phyloP scores from a whole-genome alignment of 2,329 filamentous ascomycete species.

The Orbilia javanica region DNA sequence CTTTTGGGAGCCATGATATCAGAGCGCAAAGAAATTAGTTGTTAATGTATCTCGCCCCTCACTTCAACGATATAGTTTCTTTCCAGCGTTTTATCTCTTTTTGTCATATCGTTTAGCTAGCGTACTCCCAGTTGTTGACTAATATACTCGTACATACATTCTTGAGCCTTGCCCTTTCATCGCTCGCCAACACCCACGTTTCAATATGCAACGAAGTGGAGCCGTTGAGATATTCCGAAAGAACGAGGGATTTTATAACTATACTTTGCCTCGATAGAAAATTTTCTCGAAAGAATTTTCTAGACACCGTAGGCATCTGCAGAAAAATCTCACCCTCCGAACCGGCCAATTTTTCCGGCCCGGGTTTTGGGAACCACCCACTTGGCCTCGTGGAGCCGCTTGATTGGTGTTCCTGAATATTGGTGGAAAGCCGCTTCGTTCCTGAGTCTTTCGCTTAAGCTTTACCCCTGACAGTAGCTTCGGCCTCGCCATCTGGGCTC shows the following conservation, averaged over 20 bases:
- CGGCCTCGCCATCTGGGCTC: slow-evolving; percentile 46
- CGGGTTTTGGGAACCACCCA: slow-evolving; percentile 45
- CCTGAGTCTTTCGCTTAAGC: slow-evolving; percentile 57
- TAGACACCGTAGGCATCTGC: slow-evolving; percentile 24
- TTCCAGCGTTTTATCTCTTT: slow-evolving; percentile 1
- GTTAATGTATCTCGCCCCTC: not conserved
- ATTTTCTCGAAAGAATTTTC: slow-evolving; percentile 18
- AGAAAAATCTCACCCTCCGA: slow-evolving; percentile 48
- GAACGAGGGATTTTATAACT: slow-evolving; percentile 27
- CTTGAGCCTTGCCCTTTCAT: not conserved
- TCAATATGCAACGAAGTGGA: slow-evolving; percentile 32
- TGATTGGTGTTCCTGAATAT: slow-evolving; percentile 59
- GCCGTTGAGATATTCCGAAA: slow-evolving; percentile 11
- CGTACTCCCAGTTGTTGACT: not conserved
- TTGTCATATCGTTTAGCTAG: slow-evolving; percentile 5
- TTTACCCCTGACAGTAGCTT: slow-evolving; percentile 45
- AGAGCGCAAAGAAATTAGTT: not conserved
- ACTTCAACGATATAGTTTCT: not conserved
- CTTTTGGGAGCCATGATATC: not conserved
- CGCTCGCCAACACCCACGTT: slow-evolving; percentile 26
- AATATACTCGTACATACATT: not conserved
- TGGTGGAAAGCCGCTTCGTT: slow-evolving; percentile 49
- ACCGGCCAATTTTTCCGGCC: slow-evolving; percentile 43
- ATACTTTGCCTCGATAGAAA: not conserved
- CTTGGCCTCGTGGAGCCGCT: slow-evolving; percentile 49